Evolutionary conservation across 768 basidiomycete species (phyloP).

Genomic region (Boletus coccyginus): DNA sequence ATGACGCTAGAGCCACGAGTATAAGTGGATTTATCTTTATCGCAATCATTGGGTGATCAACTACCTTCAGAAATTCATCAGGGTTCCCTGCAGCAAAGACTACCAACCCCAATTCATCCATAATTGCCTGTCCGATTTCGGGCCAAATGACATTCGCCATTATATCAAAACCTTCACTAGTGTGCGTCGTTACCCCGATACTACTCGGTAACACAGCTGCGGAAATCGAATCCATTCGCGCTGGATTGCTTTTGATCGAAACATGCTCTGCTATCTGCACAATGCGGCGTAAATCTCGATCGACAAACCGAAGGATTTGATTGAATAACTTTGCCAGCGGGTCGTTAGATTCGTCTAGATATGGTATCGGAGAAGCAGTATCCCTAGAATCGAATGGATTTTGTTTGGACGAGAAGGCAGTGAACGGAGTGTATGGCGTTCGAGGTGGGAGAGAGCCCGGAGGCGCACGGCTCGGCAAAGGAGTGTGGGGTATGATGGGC

Average conservation of each 20-base stretch:
- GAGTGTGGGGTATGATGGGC: constrained; percentile 75
- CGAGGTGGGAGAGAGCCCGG: constrained; percentile 43
- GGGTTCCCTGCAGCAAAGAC: constrained; percentile 94
- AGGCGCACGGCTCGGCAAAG: constrained; percentile 38
- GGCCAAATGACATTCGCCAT: constrained; percentile 89
- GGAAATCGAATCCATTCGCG: constrained; percentile 13
- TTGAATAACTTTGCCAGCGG: constrained; percentile 78
- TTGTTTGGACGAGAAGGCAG: constrained; percentile 44
- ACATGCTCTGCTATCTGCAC: constrained; percentile 77
- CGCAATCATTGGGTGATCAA: constrained; percentile 12
- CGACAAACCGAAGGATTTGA: constrained; percentile 76
- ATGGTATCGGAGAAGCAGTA: constrained; percentile 37
- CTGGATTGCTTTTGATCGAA: constrained; percentile 44
- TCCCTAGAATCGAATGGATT: constrained; percentile 36
- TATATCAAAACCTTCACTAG: constrained; percentile 64
- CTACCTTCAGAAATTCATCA: constrained; percentile 83
- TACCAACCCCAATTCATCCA: constrained; percentile 76
- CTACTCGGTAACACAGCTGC: neutral
- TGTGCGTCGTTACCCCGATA: constrained; percentile 4
- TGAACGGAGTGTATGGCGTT: constrained; percentile 53
- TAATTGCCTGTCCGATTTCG: constrained; percentile 75
- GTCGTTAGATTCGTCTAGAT: constrained; percentile 66
- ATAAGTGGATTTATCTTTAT: constrained; percentile 1
- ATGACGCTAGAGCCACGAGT: constrained; percentile 58
- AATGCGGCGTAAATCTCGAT: constrained; percentile 67